A percentile compares a stretch with the other conserved stretches of the same genome.
phyloP scores from a whole-genome alignment of 1,284 basidiomycete species.

The Ustilago hordei region DNA sequence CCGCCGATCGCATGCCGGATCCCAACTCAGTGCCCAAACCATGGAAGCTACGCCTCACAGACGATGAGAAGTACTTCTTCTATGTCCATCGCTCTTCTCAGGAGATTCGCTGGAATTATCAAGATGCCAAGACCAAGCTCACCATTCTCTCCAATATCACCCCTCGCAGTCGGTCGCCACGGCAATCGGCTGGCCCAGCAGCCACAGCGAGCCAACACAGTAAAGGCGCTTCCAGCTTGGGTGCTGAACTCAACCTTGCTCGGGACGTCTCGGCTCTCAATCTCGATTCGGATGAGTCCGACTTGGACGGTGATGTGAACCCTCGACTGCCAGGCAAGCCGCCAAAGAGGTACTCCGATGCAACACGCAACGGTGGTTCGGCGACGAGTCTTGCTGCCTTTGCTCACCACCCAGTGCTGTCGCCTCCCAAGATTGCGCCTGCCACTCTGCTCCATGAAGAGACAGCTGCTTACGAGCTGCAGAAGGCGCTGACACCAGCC shows the following conservation, averaged over 20 bases:
- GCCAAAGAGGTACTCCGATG: conserved; percentile 15
- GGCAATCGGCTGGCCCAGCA: conserved; percentile 6
- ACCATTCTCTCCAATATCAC: conserved; percentile 45
- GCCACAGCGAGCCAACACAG: conserved; percentile 4
- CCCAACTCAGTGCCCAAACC: conserved; percentile 43
- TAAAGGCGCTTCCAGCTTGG: conserved; percentile 11
- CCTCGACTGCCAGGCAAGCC: conserved; percentile 46
- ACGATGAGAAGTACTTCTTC: conserved; percentile 56
- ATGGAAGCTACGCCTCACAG: conserved; percentile 48
- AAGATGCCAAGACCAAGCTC: conserved; percentile 49
- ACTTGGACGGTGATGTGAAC: conserved; percentile 42
- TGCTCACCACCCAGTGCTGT: conserved; percentile 40
- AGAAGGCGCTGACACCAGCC: conserved; percentile 34
- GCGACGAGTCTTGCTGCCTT: conserved; percentile 22
- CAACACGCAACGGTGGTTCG: conserved; percentile 6
- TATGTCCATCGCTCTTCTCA: conserved; percentile 44
- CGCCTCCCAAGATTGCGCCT: conserved; percentile 27
- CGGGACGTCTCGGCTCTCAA: conserved; percentile 27
- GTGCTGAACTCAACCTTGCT: conserved; percentile 17
- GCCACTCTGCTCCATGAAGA: conserved; percentile 43
- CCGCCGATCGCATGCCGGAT: conserved; percentile 46
- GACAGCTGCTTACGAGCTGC: conserved; percentile 44
- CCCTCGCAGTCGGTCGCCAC: conserved; percentile 31
- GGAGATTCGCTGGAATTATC: conserved; percentile 51
- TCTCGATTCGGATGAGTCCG: conserved; percentile 52